Evolutionary conservation across 805 yeast species (phyloP), one percentile per base, ranked within the genome.

Genomic region (Saccharomycopsis javanensis): DNA sequence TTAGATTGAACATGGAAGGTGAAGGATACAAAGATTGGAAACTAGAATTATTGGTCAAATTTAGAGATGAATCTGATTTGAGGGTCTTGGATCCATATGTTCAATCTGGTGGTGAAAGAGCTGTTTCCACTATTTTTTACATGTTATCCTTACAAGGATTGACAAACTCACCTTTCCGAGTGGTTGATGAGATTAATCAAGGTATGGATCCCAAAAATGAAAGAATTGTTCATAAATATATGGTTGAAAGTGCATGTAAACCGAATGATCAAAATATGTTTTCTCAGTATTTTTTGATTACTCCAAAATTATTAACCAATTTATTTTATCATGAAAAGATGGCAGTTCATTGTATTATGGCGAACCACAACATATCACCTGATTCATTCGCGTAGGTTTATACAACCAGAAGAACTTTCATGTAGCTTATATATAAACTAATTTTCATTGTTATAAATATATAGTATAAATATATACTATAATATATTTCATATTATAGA

Each of bases 181-280:
- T 92, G 2, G 97, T 94, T 6, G 99, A 94, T 71, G 99, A 94
- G 74, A 95, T 94, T 61, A 94, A 94, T 68, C 99, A 94, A 72
- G 99, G 99, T 63, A 91, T 94, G 98, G 99, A 94, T 71, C 86
- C 95, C 11, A 80, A 80, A 60, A 94, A 94, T 66, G 99, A 94
- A 69, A 80, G 91, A 61, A 76, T 81, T 72, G 91, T 94, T 2
- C 97, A 92, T 67, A 79, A 80, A 61, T 80, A 88, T 61, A 83
- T 94, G 77, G 96, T 92, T 1, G 82, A 86, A 56, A 83, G 86
- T 51, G 92, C 97, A 0, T 88, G 96, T 66, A 71, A 72, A 3
- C 74, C 38, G 4, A 55, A 57, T 34, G 50, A 50, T 2, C 57
- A 45, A 4, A 60, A 64, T 1, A 64, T 76, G 61, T 69, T 79